Conservation (phyloP, 768 basidiomycete genomes). For the Pleurotus citrinopileatus region DNA sequence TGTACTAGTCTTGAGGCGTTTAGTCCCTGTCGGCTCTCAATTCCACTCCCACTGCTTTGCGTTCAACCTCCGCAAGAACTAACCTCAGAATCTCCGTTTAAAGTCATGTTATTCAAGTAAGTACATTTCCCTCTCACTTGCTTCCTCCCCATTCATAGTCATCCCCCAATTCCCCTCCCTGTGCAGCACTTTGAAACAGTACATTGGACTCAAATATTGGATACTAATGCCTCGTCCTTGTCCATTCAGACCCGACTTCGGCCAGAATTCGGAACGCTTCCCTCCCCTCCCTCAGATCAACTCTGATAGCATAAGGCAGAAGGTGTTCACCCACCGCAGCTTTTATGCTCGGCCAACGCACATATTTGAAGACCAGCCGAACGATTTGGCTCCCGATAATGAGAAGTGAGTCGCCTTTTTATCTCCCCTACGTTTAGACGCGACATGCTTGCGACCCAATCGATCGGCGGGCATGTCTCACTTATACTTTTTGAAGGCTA, state of each 20-base stretch:
- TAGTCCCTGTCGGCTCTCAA: slow-evolving; percentile 8
- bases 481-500: slow-evolving; percentile 37
- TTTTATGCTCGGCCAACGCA: slow-evolving; percentile 66
- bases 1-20: neutral
- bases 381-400: slow-evolving; percentile 78
- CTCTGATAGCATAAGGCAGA: slow-evolving; percentile 39
- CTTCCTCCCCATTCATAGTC: neutral
- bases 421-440: neutral
- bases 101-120: slow-evolving; percentile 7
- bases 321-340: slow-evolving; percentile 78
- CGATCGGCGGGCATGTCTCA: slow-evolving; percentile 8
- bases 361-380: slow-evolving; percentile 70
- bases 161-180: neutral
- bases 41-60: slow-evolving; percentile 5
- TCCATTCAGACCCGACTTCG: slow-evolving; percentile 40
- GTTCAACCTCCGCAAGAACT: slow-evolving; percentile 6
- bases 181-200: neutral
- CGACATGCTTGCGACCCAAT: slow-evolving; percentile 3
- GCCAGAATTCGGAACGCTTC: slow-evolving; percentile 27
- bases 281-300: slow-evolving; percentile 62
- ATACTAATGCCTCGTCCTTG: neutral
- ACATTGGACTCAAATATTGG: neutral
- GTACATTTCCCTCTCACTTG: slow-evolving; percentile 5
- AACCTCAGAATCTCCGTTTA: slow-evolving; percentile 5
- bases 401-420: slow-evolving; percentile 53